A percentile compares a stretch with the other conserved stretches of the same genome.
Conservation (phyloP, 2,329 filamentous ascomycete species). For the Parascedosporium putredinis region DNA sequence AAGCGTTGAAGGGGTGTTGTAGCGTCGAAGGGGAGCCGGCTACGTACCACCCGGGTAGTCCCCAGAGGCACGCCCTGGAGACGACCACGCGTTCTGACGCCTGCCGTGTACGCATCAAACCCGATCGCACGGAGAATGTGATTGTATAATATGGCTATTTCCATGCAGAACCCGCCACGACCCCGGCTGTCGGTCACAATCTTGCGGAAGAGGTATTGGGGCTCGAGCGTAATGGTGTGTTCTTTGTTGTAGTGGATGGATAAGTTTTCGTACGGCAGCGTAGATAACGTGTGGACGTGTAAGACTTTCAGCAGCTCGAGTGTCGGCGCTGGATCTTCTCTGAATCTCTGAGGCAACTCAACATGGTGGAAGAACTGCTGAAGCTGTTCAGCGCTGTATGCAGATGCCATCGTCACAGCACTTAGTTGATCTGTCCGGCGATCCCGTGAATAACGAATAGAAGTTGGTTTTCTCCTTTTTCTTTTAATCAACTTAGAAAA, state of each 20-base stretch:
- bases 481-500: too few relatives aligned
- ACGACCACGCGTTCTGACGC: slow-evolving; percentile 36
- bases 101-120: slow-evolving; percentile 43
- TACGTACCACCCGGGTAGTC: slow-evolving; percentile 37
- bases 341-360: neutral
- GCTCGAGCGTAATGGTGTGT: slow-evolving; percentile 31
- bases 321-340: neutral
- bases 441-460: too few relatives aligned
- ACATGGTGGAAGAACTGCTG: neutral
- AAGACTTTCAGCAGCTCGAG: neutral
- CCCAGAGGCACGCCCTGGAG: slow-evolving; percentile 26
- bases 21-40: neutral
- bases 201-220: slow-evolving; percentile 37
- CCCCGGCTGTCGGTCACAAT: slow-evolving; percentile 30
- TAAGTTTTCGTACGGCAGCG: slow-evolving; percentile 46
- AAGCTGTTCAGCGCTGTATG: neutral
- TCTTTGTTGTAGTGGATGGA: slow-evolving; percentile 37
- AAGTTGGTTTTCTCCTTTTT: too few relatives aligned
- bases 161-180: slow-evolving; percentile 52
- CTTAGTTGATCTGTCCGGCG: too few relatives aligned
- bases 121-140: slow-evolving; percentile 38
- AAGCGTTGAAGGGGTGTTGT: too few relatives aligned
- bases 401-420: neutral
- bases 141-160: slow-evolving; percentile 44
- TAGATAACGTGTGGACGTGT: slow-evolving; percentile 7